Percentiles rank a stretch among this genome's conserved stretches.
These are phyloP conservation scores for Penicillium egyptiacum DNA, from an alignment of 495 filamentous ascomycete genomes.

Conservation along the genomic window DNA sequence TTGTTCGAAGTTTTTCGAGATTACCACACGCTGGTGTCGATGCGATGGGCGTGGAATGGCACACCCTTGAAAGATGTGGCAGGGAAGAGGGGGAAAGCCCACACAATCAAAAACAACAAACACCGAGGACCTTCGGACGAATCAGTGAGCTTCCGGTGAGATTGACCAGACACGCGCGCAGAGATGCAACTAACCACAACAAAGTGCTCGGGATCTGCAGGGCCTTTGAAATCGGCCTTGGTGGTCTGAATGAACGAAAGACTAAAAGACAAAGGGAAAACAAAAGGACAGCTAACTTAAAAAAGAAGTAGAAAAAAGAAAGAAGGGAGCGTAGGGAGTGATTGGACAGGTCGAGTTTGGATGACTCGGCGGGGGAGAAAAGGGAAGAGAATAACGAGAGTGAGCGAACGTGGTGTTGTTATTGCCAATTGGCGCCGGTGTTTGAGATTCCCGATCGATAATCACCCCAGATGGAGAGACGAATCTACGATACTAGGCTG, in stretches of 20 bases:
- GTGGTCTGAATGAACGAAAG: constrained; percentile 15
- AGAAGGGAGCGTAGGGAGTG: constrained; percentile 15
- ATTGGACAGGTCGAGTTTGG: constrained; percentile 18
- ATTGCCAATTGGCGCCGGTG: constrained; percentile 26
- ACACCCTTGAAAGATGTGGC: constrained; percentile 21
- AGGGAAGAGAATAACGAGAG: constrained; percentile 21
- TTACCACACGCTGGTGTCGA: constrained; percentile 13
- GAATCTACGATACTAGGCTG: neutral
- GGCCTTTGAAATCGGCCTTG: constrained; percentile 2
- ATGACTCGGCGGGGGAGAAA: constrained; percentile 30
- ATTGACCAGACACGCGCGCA: constrained; percentile 22
- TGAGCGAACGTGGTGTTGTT: constrained; percentile 16
- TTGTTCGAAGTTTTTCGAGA: constrained; percentile 14
- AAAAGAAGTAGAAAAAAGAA: constrained; percentile 8
- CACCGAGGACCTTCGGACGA: constrained; percentile 22
- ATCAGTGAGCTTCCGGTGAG: constrained; percentile 22
- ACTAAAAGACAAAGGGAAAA: constrained; percentile 17
- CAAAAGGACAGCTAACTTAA: constrained; percentile 14
- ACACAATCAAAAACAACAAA: constrained; percentile 18
- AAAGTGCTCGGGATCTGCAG: constrained; percentile 23
- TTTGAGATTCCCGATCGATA: constrained; percentile 14
- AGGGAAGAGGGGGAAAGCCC: constrained; percentile 15
- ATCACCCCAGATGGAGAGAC: neutral
- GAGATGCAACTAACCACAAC: constrained; percentile 27
- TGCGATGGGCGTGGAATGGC: constrained; percentile 9